These are phyloP conservation scores for Cyphellophora attinorum DNA, from an alignment of 2,329 filamentous ascomycete species.

Conservation along the genomic window DNA sequence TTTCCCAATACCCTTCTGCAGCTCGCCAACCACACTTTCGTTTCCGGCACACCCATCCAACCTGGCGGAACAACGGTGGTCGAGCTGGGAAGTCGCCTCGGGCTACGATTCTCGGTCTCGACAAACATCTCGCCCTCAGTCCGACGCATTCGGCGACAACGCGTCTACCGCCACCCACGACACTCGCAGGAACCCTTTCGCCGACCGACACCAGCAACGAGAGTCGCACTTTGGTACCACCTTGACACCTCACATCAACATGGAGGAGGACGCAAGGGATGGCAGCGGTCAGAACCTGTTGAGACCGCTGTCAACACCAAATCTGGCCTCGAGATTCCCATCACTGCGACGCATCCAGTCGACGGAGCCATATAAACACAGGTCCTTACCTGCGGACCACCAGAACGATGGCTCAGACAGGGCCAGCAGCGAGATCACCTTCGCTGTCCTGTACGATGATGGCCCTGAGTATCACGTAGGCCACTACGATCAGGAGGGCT, in stretches of 20 bases:
- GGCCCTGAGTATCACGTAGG: slow-evolving; percentile 19
- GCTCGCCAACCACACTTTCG: slow-evolving; percentile 5
- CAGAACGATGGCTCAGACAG: slow-evolving; percentile 14
- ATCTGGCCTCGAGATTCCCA: slow-evolving; percentile 18
- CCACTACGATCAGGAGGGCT: slow-evolving; percentile 17
- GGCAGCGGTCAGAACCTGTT: slow-evolving; percentile 12
- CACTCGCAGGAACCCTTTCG: slow-evolving; percentile 1
- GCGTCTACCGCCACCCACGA: slow-evolving; percentile 6
- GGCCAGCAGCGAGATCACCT: slow-evolving; percentile 18
- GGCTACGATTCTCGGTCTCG: slow-evolving; percentile 16
- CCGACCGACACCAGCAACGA: slow-evolving; percentile 3
- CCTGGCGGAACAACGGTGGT: slow-evolving; percentile 13
- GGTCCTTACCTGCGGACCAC: slow-evolving; percentile 17
- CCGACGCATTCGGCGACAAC: too few relatives aligned
- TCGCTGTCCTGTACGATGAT: slow-evolving; percentile 20
- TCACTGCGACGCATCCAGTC: slow-evolving; percentile 18
- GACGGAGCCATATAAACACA: slow-evolving; percentile 17
- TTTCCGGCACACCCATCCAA: slow-evolving; percentile 9
- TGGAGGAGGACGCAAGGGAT: slow-evolving; percentile 16
- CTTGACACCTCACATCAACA: slow-evolving; percentile 1
- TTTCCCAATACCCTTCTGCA: too few relatives aligned
- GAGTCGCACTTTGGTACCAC: slow-evolving; percentile 2
- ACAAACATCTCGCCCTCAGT: slow-evolving; percentile 4
- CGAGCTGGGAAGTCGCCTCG: slow-evolving; percentile 17
- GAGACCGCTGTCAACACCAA: slow-evolving; percentile 16